phyloP scores from a whole-genome alignment of 2,329 filamentous ascomycete species.

The Epichloe festucae region DNA sequence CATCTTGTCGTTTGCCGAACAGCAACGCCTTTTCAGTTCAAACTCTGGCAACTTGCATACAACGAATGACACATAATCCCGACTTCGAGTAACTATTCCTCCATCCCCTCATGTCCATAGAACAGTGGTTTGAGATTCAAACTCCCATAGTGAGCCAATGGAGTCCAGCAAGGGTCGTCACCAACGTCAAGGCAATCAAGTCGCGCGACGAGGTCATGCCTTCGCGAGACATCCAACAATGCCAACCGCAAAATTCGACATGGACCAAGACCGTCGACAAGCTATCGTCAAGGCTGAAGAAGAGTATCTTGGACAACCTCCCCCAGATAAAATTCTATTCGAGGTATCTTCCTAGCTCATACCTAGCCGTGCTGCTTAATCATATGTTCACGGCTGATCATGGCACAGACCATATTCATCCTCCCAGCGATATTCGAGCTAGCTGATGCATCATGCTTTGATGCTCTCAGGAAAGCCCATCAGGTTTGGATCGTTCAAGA shows the following conservation, averaged over 20 bases:
- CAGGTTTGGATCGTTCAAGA: conserved; percentile 19
- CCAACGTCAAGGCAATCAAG: neutral
- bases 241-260: conserved; percentile 13
- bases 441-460: conserved; percentile 11
- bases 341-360: conserved; percentile 10
- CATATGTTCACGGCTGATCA: conserved; percentile 5
- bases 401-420: conserved; percentile 13
- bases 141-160: neutral
- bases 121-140: neutral
- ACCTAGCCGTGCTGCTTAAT: too few species aligned
- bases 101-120: neutral
- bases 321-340: conserved; percentile 11
- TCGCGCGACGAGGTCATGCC: neutral
- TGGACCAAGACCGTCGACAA: conserved; percentile 10
- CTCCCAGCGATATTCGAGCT: conserved; percentile 18
- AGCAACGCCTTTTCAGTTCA: neutral
- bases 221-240: conserved; percentile 2
- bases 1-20: neutral
- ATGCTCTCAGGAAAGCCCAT: conserved; percentile 16
- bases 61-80: neutral
- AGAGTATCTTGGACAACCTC: conserved; percentile 14
- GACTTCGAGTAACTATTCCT: neutral
- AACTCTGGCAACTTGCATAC: neutral
- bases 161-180: neutral
- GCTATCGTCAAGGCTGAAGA: conserved; percentile 8